A percentile compares a stretch with the other conserved stretches of the same genome.
Conservation (phyloP, 768 basidiomycete genomes). For the Termitomyces sp. region DNA sequence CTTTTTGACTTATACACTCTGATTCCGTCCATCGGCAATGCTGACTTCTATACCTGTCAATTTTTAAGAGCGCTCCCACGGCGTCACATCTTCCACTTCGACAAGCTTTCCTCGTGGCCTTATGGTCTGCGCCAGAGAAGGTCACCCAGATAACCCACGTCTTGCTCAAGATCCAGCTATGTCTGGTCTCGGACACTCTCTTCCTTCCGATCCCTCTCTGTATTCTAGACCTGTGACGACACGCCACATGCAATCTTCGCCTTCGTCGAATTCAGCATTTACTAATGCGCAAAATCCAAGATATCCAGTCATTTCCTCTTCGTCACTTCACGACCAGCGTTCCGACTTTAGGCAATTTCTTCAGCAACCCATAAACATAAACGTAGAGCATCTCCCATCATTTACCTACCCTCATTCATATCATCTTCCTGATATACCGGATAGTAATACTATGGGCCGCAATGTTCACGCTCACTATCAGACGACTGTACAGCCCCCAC, state of each 20-base stretch:
- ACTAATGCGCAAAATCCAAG: conserved; percentile 18
- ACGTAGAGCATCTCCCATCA: conserved; percentile 27
- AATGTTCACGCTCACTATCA: conserved; percentile 37
- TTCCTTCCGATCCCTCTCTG: conserved; percentile 19
- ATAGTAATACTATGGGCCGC: conserved; percentile 25
- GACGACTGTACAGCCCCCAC: conserved; percentile 15
- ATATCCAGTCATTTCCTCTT: conserved; percentile 20
- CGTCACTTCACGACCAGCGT: conserved; percentile 30
- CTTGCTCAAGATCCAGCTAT: conserved; percentile 22
- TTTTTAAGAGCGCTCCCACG: conserved; percentile 18
- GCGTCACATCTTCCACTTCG: conserved; percentile 9
- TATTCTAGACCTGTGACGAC: conserved; percentile 14
- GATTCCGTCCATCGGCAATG: background rate
- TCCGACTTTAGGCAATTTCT: conserved; percentile 38
- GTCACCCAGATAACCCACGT: conserved; percentile 20
- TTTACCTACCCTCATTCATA: conserved; percentile 35
- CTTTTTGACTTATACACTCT: background rate
- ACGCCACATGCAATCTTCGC: conserved; percentile 16
- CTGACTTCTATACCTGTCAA: conserved; percentile 15
- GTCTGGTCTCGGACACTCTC: conserved; percentile 23
- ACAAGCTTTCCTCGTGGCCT: conserved; percentile 15
- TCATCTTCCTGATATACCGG: conserved; percentile 23
- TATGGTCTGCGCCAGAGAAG: conserved; percentile 27
- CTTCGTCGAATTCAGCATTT: conserved; percentile 13
- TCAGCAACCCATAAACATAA: conserved; percentile 33